Percentiles rank a stretch among this genome's conserved stretches.
Conservation (phyloP, 345 rosid genomes). For the Aquilaria malaccensis region DNA sequence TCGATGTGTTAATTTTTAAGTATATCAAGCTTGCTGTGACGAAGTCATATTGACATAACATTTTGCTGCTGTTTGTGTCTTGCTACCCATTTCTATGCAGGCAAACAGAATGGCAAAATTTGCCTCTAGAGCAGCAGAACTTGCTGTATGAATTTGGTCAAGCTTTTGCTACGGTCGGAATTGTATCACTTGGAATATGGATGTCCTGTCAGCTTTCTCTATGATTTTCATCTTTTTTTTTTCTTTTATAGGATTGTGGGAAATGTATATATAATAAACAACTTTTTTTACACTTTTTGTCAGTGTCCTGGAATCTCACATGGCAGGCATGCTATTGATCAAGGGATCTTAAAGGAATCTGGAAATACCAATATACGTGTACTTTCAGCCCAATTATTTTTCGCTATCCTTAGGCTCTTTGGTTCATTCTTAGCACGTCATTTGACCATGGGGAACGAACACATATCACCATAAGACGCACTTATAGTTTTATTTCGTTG, state of each 20-base stretch:
- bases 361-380: too few species aligned
- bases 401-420: too few species aligned
- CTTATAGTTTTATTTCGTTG: too few species aligned
- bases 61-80: too few species aligned
- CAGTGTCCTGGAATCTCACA: conserved; percentile 14
- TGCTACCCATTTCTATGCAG: conserved; percentile 15
- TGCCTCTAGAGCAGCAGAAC: conserved; percentile 55
- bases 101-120: conserved; percentile 68
- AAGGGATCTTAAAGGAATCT: too few species aligned
- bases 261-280: conserved; percentile 22
- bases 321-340: not conserved
- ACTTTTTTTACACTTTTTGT: conserved; percentile 15
- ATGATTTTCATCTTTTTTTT: conserved; percentile 11
- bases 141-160: conserved; percentile 53
- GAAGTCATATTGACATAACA: too few species aligned
- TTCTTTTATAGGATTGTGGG: not conserved
- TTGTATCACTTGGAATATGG: conserved; percentile 80
- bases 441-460: too few species aligned
- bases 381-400: too few species aligned
- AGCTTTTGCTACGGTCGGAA: conserved; percentile 67
- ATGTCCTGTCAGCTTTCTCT: conserved; percentile 47
- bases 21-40: too few species aligned
- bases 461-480: too few species aligned
- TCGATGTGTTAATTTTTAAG: too few species aligned
- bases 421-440: too few species aligned